Evolutionary conservation across 305 asterid species (phyloP), one percentile per base, ranked within the genome.

Genomic region (Coffea humblotiana): DNA sequence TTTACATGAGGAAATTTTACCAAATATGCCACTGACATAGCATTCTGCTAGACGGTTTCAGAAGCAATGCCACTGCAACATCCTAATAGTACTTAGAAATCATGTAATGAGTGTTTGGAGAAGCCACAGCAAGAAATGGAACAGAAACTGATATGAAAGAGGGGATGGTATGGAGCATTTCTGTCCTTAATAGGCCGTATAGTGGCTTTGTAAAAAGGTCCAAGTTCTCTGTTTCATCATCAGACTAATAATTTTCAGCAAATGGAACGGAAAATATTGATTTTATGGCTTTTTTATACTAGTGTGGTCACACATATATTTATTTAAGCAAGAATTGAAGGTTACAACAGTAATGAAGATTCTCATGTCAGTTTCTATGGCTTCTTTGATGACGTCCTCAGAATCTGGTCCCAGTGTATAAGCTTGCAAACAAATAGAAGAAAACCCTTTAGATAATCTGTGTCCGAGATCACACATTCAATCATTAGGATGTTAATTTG

Each of bases 141-240:
- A 88, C 76, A 76, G 83, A 85, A 90, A 87, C 85, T 80, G 87
- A 88, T 85, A 47, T 88, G 68, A 86, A 86, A 80, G 85, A 82
- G 85, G 81, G 82, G 82, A 85, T 71, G 91, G 97, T 90, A 93
- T 94, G 98, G 98, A 86, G 89, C 90, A 83, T 78, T 86, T 91
- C 90, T 91, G 95, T 93, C 96, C 87, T 87, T 82, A 82, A 79
- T 88, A 84, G 88, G 89, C 91, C 81, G 87, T 86, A 80, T 82
- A 64, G 83, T 87, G 88, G 84, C 84, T 79, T 86, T 88, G 79
- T 85, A 72, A 84, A 37, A 86, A 76, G 86, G 97, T 88, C 97
- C 91, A 90, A 88, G 89, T 92, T 91, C 96, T 85, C 89, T 85
- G 97, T 77, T 90, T 88, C 87, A 81, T 83, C 88, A 88, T 85